Evolutionary conservation across 148 eudicot genomes (phyloP).

Genomic region (Dysphania ambrosioides): DNA sequence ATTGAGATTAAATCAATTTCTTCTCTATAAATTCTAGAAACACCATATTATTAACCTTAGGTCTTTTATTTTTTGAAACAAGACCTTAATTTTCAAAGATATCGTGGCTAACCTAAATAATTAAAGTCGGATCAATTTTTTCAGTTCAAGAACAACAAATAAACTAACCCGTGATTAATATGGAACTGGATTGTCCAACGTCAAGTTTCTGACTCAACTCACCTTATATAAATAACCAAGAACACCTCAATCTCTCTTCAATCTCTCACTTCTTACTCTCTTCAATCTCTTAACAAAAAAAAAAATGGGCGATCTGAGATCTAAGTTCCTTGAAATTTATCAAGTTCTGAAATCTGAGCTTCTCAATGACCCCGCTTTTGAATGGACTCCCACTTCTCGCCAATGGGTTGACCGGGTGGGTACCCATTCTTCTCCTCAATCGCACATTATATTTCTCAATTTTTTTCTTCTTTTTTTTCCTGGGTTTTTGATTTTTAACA

Average conservation of each 20-base stretch:
- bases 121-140: too few relatives aligned
- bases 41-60: too few relatives aligned
- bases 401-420: conserved; percentile 85
- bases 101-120: too few relatives aligned
- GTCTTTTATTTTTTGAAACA: too few relatives aligned
- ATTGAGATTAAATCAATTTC: too few relatives aligned
- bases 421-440: not conserved
- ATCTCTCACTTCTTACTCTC: not conserved
- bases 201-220: not conserved
- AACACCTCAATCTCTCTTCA: not conserved
- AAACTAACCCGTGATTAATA: too few relatives aligned
- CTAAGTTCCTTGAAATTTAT: conserved; percentile 58
- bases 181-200: not conserved
- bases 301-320: conserved; percentile 53
- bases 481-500: not conserved
- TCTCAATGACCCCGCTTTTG: conserved; percentile 71
- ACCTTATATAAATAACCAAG: not conserved
- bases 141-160: too few relatives aligned
- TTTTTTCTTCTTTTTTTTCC: not conserved
- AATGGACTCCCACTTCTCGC: conserved; percentile 59
- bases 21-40: too few relatives aligned
- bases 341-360: conserved; percentile 72
- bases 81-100: too few relatives aligned
- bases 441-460: not conserved
- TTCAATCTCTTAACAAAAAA: not conserved